phyloP scores from a whole-genome alignment of 2,329 filamentous ascomycete species.

The Epichloe coenophiala region DNA sequence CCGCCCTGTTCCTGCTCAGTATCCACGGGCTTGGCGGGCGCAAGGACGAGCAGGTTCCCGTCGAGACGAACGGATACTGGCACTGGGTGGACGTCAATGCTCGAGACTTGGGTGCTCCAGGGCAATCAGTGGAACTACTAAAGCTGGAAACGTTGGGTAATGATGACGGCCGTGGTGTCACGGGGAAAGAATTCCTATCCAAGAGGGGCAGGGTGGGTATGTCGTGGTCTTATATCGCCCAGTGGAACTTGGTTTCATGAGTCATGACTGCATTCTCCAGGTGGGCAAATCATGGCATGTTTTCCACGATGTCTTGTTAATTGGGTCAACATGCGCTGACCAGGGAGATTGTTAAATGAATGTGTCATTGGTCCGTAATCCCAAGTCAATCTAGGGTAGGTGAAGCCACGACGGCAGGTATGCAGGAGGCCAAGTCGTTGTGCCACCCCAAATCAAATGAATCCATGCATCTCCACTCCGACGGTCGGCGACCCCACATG shows the following conservation, averaged over 20 bases:
- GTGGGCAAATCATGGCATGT: too few species aligned
- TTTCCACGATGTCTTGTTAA: too few species aligned
- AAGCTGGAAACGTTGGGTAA: conserved; percentile 40
- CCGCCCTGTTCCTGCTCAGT: conserved; percentile 56
- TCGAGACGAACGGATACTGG: conserved; percentile 65
- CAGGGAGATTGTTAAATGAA: too few species aligned
- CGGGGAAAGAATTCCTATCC: conserved; percentile 30
- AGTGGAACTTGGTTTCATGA: conserved; percentile 34
- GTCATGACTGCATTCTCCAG: conserved; percentile 26
- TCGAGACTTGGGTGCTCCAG: conserved; percentile 50
- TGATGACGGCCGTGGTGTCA: conserved; percentile 33
- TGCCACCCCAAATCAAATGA: too few species aligned
- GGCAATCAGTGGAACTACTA: conserved; percentile 53
- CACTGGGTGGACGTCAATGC: conserved; percentile 70
- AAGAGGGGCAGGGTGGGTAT: conserved; percentile 32
- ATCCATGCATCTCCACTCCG: too few species aligned
- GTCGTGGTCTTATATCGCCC: conserved; percentile 29
- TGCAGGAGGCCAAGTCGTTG: too few species aligned
- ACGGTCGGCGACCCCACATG: conserved; percentile 11
- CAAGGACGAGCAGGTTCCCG: conserved; percentile 53
- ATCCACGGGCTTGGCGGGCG: conserved; percentile 53
- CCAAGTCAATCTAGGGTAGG: too few species aligned
- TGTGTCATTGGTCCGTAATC: too few species aligned
- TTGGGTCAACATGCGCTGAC: too few species aligned
- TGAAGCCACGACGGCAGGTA: too few species aligned